Conservation (phyloP, 2,329 filamentous ascomycete genomes). For the Hymenoscyphus linearis region DNA sequence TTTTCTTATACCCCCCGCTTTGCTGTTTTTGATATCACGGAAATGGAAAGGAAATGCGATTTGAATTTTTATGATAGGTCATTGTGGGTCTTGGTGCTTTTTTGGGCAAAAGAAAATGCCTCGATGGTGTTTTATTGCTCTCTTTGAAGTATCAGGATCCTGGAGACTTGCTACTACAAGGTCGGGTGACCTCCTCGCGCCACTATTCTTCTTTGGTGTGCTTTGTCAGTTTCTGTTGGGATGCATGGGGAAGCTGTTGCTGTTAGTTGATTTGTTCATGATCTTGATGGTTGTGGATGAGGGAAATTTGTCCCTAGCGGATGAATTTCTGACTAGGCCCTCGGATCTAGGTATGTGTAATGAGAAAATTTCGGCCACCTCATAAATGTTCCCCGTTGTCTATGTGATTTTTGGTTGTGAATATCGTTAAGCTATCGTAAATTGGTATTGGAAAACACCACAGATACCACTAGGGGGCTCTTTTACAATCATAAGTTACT, state of each 20-base stretch:
- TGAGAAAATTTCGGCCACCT: conserved; percentile 35
- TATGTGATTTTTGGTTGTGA: not conserved
- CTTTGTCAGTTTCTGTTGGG: conserved; percentile 34
- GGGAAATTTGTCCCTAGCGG: conserved; percentile 25
- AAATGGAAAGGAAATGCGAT: conserved; percentile 32
- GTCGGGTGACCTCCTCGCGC: conserved; percentile 32
- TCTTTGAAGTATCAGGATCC: conserved; percentile 14
- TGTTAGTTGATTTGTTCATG: conserved; percentile 28
- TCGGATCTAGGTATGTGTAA: conserved; percentile 29
- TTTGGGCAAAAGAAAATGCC: conserved; percentile 4
- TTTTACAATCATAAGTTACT: too few species aligned
- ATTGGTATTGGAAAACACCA: too few species aligned
- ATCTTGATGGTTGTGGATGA: conserved; percentile 31
- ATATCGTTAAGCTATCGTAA: too few species aligned
- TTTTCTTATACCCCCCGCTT: conserved; percentile 35
- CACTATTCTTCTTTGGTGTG: conserved; percentile 27
- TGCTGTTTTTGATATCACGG: conserved; percentile 27
- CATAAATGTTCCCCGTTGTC: conserved; percentile 7
- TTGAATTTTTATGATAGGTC: conserved; percentile 13
- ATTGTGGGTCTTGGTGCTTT: conserved; percentile 11
- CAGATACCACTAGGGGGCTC: too few species aligned
- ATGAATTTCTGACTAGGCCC: conserved; percentile 28
- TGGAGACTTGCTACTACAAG: conserved; percentile 19
- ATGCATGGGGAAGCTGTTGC: conserved; percentile 32
- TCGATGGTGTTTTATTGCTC: conserved; percentile 17